Evolutionary conservation across 2,329 filamentous ascomycete genomes (phyloP).

Genomic region (Arthrobotrys sinensis): DNA sequence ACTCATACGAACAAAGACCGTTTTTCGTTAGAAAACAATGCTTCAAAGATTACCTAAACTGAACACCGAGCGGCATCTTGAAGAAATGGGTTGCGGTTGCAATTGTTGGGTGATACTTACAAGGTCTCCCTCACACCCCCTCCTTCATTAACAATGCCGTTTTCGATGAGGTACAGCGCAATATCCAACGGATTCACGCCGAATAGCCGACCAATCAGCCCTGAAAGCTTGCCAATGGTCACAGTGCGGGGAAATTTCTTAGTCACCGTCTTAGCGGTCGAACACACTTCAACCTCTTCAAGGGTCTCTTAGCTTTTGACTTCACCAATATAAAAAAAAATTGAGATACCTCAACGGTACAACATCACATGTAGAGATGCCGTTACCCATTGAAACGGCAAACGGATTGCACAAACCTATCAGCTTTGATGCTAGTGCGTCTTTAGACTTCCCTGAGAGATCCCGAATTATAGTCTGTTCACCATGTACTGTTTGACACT

Average conservation of each 20-base stretch:
- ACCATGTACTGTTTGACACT: slow-evolving; percentile 54
- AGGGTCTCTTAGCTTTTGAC: slow-evolving; percentile 39
- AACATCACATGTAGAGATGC: slow-evolving; percentile 14
- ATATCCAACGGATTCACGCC: slow-evolving; percentile 57
- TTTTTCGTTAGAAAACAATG: slow-evolving; percentile 37
- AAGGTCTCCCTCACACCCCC: slow-evolving; percentile 50
- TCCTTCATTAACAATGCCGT: slow-evolving; percentile 32
- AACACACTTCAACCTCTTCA: slow-evolving; percentile 51
- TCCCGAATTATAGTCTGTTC: slow-evolving; percentile 56
- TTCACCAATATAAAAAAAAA: slow-evolving; percentile 16
- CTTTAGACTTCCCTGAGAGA: slow-evolving; percentile 47
- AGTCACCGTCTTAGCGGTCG: slow-evolving; percentile 39
- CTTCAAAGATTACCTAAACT: slow-evolving; percentile 34
- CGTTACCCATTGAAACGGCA: slow-evolving; percentile 25
- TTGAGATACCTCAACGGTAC: slow-evolving; percentile 26
- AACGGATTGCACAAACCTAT: slow-evolving; percentile 52
- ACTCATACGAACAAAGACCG: slow-evolving; percentile 4
- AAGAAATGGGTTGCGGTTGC: slow-evolving; percentile 37
- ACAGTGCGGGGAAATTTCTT: slow-evolving; percentile 61
- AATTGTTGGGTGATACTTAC: slow-evolving; percentile 51
- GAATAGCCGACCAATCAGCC: slow-evolving; percentile 55
- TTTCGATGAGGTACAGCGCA: slow-evolving; percentile 50
- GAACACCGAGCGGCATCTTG: slow-evolving; percentile 3
- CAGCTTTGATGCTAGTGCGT: slow-evolving; percentile 49
- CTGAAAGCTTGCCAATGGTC: slow-evolving; percentile 57